Conservation (phyloP, 1,139 yeast genomes). For the Nadsonia commutata region DNA sequence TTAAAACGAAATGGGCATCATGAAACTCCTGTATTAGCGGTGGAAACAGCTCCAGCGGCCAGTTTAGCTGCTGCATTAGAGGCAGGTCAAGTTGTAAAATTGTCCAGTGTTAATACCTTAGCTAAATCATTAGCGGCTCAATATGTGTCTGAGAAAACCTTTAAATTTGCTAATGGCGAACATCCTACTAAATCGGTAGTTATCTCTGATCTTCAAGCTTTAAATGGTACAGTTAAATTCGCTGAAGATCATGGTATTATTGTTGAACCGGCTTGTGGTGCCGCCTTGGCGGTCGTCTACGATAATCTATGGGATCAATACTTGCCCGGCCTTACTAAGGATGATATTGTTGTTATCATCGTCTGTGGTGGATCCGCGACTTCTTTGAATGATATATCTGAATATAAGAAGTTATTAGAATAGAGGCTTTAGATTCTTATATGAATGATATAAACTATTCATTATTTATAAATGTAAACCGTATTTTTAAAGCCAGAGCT, state of each 20-base stretch:
- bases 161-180: conserved; percentile 27
- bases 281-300: conserved; percentile 41
- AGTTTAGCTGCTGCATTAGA: conserved; percentile 36
- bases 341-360: conserved; percentile 41
- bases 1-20: conserved; percentile 28
- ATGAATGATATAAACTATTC: too few species aligned
- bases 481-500: too few species aligned
- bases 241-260: conserved; percentile 35
- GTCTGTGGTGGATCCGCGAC: conserved; percentile 56
- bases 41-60: conserved; percentile 51
- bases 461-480: too few species aligned
- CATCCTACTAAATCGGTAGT: conserved; percentile 31
- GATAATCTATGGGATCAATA: conserved; percentile 24
- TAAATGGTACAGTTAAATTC: conserved; percentile 35
- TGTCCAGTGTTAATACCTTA: conserved; percentile 35
- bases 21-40: conserved; percentile 34
- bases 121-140: conserved; percentile 54
- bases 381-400: conserved; percentile 20
- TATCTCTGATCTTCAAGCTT: conserved; percentile 42
- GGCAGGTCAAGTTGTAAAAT: conserved; percentile 30
- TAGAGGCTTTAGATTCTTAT: too few species aligned
- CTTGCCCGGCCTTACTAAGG: conserved; percentile 13
- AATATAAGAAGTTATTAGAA: conserved; percentile 1
- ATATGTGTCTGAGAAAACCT: conserved; percentile 33
- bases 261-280: conserved; percentile 70